Evolutionary conservation across 371 early-diverging fungal genomes (phyloP), one percentile per base, ranked within the genome.

Genomic region (Apophysomyces variabilis): DNA sequence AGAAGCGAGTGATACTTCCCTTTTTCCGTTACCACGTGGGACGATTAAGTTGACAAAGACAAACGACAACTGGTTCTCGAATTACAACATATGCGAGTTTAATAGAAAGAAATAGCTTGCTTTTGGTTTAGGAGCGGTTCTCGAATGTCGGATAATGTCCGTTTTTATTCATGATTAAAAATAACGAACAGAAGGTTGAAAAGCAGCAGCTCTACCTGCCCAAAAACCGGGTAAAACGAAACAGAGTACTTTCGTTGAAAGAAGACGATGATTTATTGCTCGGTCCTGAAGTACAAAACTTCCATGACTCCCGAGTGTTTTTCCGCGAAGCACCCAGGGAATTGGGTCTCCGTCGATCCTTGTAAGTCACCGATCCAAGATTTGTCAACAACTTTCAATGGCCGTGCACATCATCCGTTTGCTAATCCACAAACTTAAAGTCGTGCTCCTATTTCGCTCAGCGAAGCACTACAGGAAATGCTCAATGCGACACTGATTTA

Each of bases 311-410:
- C 54, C 54, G 21, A 50, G 21, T 21, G 7, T 50, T 50, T 50
- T 50, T 7, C 54, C 54, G 54, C 21, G 21, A 9, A 50, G n/a
- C 54, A 18, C 54, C 54, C 54, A 50, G 54, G 21, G 32, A 7
- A 21, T 50, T 50, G 54, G 54, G 54, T 50, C 54, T 50, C 54
- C 54, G 54, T 50, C 54, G 54, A 50, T 50, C 54, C 21, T 50
- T 50, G 54, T 50, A 50, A 50, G 54, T 50, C 54, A 18, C 21
- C 54, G 21, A n/a, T 50, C 54, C 21, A 50, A 9, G 54, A 50
- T 50, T 26, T 50, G 54, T 50, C 16, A 50, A 21, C 4, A 50
- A 50, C 7, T 18, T 9, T 50, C 9, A 16, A 11, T 50, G 54
- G 21, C 54, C 54, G 54, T 50, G 54, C 54, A 50, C 54, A 50